These are phyloP conservation scores for Podospora pseudoanserina DNA, from an alignment of 495 filamentous ascomycete species.

Conservation along the genomic window DNA sequence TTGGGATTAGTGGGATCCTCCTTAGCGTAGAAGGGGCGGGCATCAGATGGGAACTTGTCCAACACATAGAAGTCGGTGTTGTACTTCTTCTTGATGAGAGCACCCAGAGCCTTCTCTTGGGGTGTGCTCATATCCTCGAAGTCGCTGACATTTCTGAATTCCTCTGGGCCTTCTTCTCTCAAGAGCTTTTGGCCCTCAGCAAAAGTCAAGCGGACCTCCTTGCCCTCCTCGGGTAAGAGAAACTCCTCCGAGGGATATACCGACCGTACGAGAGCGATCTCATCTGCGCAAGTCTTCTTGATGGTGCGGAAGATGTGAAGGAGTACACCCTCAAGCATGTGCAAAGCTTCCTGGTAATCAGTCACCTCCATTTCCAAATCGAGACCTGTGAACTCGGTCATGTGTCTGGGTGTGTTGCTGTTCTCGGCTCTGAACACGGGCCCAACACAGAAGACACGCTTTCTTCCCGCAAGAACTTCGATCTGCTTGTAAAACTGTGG, in stretches of 20 bases:
- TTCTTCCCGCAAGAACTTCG: constrained; percentile 87
- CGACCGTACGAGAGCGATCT: constrained; percentile 66
- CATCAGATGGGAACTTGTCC: constrained; percentile 82
- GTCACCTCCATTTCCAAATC: constrained; percentile 97
- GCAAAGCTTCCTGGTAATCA: constrained; percentile 80
- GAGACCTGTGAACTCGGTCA: constrained; percentile 95
- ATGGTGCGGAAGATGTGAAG: constrained; percentile 83
- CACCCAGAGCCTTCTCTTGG: constrained; percentile 87
- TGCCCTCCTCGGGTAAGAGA: constrained; percentile 56
- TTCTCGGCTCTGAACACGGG: constrained; percentile 95
- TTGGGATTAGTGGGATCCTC: constrained; percentile 69
- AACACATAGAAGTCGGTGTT: constrained; percentile 88
- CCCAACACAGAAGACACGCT: constrained; percentile 83
- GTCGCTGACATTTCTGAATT: constrained; percentile 58
- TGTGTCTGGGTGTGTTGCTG: constrained; percentile 90
- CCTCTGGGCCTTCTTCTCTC: constrained; percentile 69
- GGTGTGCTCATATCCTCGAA: constrained; percentile 79
- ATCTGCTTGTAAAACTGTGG: constrained; percentile 97
- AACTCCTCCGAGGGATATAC: constrained; percentile 58
- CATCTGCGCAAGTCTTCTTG: constrained; percentile 60
- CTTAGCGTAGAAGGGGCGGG: constrained; percentile 89
- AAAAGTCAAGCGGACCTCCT: constrained; percentile 79
- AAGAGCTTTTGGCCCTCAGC: constrained; percentile 79
- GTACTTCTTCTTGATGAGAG: constrained; percentile 70
- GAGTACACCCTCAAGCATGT: constrained; percentile 78